Evolutionary conservation across 352 stramenopile species (phyloP), one percentile per base, ranked within the genome.

Genomic region (Pythium catenulatum): DNA sequence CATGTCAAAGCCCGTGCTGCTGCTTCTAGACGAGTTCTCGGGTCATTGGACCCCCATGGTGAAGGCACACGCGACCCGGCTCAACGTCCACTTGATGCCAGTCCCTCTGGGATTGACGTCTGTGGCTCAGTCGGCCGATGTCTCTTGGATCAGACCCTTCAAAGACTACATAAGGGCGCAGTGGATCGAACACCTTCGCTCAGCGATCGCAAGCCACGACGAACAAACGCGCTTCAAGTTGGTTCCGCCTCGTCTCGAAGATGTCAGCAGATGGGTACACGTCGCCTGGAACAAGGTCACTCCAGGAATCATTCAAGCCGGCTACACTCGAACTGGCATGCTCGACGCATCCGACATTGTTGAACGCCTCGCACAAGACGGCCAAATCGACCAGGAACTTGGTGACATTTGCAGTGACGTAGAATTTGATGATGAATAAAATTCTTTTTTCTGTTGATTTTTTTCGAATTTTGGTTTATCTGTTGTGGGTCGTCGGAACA

Each of bases 21-120:
- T 93, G 3, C 45, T 90, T 3, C 82, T 84, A 27, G 81, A 91
- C 45, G 88, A 87, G 27, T 87, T 92, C 66, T 83, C 80, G 5
- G 82, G 58, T 21, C 90, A 91, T 45, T 93, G 85, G 85, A 87
- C 88, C 13, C 27, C 27, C 4, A 63, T 87, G 1, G 83, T 90
- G 15, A 66, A 63, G 21, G 58, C 41, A 1, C 86, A 74, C 50
- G 87, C 86, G 7, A 37, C 66, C 3, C 25, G 19, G 0, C 66
- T 87, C 50, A 92, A 89, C 50, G 81, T 91, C 19, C 39, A 83
- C 6, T 30, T 93, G 37, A 81, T 90, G 52, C 9, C 56, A 6
- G 68, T 92, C 6, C 83, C 87, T 13, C 83, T 75, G 19, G 50
- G 66, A 30, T 59, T 77, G 8, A 89, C 75, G 30, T 88, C 66